Evolutionary conservation across 1,284 basidiomycete species (phyloP), one percentile per base, ranked within the genome.

Genomic region (Pascua sp.): DNA sequence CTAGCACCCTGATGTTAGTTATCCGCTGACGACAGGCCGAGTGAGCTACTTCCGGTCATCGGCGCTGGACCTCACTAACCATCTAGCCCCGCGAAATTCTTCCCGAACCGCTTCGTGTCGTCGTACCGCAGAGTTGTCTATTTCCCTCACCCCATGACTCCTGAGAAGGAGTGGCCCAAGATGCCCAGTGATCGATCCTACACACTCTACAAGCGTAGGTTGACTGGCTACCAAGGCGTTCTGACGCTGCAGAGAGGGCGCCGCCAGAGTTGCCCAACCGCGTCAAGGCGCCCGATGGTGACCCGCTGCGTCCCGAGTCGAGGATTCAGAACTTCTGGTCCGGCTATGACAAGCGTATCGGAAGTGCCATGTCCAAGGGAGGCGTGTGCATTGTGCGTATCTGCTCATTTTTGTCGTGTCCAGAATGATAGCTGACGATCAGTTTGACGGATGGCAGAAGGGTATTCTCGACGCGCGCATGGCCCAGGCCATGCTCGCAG

Each of bases 371-470:
- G 62, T 41, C 66, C 8, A 32, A 57, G 3, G 60, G 66, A 4
- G 69, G 69, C 2, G 61, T 73, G 10, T 73, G 72, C 48, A 44
- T 74, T 10, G 69, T 68, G 40, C 53, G 69, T 11, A 15, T 16
- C 43, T 47, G 42, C 37, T 42, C 16, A 16, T 50, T n/a, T 41
- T 8, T 8, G 4, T 4, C 43, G 13, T 44, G 43, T n/a, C 43
- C 15, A n/a, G 43, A n/a, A 49, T 48, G 13, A 24, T 2, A 15
- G 44, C 46, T 55, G 11, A 47, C 13, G 15, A 15, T 8, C 46
- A 69, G 67, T 71, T 71, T 52, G 71, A 71, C 39, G 64, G 58
- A 5, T 73, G 69, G 71, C 38, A 60, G 17, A 42, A 63, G 11
- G 71, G 69, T 8, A 17, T 61, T 8, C 37, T 70, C 2, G 67